These are phyloP conservation scores for Echeveria elegans DNA, from an alignment of 164 flowering plant species.

Conservation along the genomic window DNA sequence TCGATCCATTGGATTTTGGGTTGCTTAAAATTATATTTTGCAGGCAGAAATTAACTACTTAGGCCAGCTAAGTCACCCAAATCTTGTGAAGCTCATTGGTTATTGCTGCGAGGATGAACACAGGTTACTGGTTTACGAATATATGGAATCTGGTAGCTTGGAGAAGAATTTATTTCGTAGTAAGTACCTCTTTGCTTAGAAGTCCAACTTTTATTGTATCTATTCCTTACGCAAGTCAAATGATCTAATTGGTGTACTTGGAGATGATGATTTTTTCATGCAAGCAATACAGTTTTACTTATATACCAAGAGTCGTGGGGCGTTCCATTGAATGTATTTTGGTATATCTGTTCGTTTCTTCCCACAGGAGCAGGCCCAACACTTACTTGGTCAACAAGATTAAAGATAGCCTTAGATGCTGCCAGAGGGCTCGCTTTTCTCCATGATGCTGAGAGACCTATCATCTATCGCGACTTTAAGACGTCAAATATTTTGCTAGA, in stretches of 20 bases:
- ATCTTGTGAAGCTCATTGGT: slow-evolving; percentile 89
- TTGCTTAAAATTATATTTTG: slow-evolving; percentile 13
- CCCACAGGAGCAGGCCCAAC: slow-evolving; percentile 51
- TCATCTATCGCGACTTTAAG: slow-evolving; percentile 91
- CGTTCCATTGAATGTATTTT: background rate
- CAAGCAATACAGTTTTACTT: background rate
- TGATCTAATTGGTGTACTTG: background rate
- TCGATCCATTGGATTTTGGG: background rate
- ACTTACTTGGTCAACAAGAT: slow-evolving; percentile 72
- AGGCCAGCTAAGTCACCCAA: slow-evolving; percentile 79
- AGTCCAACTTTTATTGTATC: background rate
- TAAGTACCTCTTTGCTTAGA: slow-evolving; percentile 27
- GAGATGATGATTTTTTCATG: background rate
- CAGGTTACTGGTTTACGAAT: slow-evolving; percentile 82
- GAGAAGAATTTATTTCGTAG: slow-evolving; percentile 83
- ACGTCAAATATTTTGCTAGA: slow-evolving; percentile 90
- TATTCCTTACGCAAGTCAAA: background rate
- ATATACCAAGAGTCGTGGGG: no score
- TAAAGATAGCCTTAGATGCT: slow-evolving; percentile 88
- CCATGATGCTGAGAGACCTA: slow-evolving; percentile 73
- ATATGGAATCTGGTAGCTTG: slow-evolving; percentile 82
- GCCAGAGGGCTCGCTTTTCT: slow-evolving; percentile 94
- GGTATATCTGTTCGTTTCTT: slow-evolving; percentile 4
- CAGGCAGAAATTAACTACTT: slow-evolving; percentile 92
- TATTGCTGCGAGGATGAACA: slow-evolving; percentile 93